Base-by-base conservation (phyloP, 1,284 basidiomycete genomes). In the Irpex sp. region DNA sequence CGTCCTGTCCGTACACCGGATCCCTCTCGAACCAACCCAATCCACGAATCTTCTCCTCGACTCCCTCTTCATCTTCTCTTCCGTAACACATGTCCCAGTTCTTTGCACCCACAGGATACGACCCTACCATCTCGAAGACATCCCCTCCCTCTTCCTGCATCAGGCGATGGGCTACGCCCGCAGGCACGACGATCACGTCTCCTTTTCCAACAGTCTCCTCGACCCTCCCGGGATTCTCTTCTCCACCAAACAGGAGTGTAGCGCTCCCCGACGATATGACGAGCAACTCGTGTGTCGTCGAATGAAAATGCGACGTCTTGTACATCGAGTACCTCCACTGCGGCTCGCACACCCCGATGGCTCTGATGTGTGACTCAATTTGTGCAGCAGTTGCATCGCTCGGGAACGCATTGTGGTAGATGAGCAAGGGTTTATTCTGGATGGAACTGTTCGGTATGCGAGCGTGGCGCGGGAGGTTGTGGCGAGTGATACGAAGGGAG, bases 261-360 rank as follows among this genome's bases (percentile, higher is more conserved):
- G 76, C 79, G 9, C 71, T 63, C 0, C 78, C 78, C 3, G 63
- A 59, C 17, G 67, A 65, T 53, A 79, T 69, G 49, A 74, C 73
- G 53, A 80, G 69, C 37, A 80, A 71, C 65, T 80, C 79, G 71
- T 79, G 75, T 43, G 75, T 75, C 49, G 75, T 80, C 33, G 76
- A 77, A 65, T 81, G 78, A 68, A 77, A 81, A 67, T 81, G 78
- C 39, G 75, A 75, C n/a, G 72, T 71, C 26, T 63, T 65, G 70
- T 80, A 80, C 78, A 78, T 80, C 19, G 76, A 71, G 68, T 75
- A 81, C 46, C 75, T 70, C 79, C 78, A 79, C 65, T 72, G 72
- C 11, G 78, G 77, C 36, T 65, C 61, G 58, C 75, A 77, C 9
- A 77, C 74, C 13, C 76, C 77, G 37, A 76, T 68, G 46, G 66